A percentile compares a stretch with the other conserved stretches of the same genome.
Conservation (phyloP, 2,329 filamentous ascomycete species). For the Ceratocystis destructans region DNA sequence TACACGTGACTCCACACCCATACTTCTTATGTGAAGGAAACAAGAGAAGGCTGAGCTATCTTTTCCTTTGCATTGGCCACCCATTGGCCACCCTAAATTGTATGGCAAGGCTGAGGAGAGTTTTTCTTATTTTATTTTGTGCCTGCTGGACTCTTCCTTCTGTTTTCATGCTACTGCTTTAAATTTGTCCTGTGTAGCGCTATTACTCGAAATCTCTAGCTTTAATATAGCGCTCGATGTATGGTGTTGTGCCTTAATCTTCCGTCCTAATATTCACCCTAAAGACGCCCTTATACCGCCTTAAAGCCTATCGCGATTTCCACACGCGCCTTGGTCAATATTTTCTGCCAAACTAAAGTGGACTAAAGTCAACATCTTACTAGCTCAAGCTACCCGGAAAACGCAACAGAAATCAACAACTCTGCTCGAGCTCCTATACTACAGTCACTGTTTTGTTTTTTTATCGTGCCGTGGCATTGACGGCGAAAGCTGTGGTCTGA, state of each 20-base stretch:
- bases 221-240: too few species aligned
- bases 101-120: constrained; percentile 17
- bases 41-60: constrained; percentile 7
- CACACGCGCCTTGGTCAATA: not conserved
- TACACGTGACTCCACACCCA: not conserved
- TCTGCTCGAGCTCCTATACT: not conserved
- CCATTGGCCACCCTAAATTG: not conserved
- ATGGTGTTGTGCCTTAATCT: too few species aligned
- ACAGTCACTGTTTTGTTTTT: not conserved
- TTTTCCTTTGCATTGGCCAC: not conserved
- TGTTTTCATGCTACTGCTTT: not conserved
- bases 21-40: not conserved
- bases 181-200: not conserved
- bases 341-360: not conserved
- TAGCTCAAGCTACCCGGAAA: not conserved
- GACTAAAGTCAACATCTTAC: not conserved
- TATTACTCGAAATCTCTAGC: not conserved
- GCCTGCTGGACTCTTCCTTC: constrained; percentile 1
- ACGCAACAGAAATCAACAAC: not conserved
- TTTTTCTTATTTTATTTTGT: not conserved
- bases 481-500: not conserved
- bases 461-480: not conserved
- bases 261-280: too few species aligned
- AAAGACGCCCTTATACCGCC: not conserved
- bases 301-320: not conserved